These are phyloP conservation scores for Fusarium udum DNA, from an alignment of 2,329 filamentous ascomycete genomes.

Conservation along the genomic window DNA sequence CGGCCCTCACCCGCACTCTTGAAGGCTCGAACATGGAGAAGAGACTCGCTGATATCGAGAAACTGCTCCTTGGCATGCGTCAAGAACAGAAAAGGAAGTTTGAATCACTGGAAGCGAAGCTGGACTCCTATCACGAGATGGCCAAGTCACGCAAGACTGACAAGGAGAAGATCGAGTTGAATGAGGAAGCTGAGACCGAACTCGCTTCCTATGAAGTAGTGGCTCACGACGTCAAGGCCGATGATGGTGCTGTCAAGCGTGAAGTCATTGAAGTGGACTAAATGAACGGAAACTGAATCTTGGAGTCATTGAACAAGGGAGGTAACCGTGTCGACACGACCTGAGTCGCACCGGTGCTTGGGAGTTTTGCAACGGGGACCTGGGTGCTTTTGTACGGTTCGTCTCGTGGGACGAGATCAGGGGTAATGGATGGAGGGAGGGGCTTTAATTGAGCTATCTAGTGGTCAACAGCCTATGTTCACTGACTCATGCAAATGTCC, in stretches of 20 bases:
- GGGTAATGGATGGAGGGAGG: accelerated
- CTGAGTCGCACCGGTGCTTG: too few species aligned
- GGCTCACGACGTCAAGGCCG: not conserved
- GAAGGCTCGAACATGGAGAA: too few species aligned
- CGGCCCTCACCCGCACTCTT: too few species aligned
- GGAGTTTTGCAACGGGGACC: too few species aligned
- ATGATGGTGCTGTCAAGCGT: not conserved
- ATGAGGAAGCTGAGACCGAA: not conserved
- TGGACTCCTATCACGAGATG: not conserved
- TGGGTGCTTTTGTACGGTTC: too few species aligned
- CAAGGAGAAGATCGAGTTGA: not conserved
- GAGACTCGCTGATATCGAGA: too few species aligned
- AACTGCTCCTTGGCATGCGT: too few species aligned
- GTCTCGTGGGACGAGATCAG: not conserved
- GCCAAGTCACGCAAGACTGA: not conserved
- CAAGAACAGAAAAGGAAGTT: too few species aligned
- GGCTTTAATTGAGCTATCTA: not conserved
- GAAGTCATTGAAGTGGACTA: not conserved
- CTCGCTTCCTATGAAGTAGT: not conserved
- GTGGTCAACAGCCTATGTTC: not conserved
- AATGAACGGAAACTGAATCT: too few species aligned
- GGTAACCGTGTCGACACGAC: too few species aligned
- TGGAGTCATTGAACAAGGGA: too few species aligned
- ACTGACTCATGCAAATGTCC: not conserved
- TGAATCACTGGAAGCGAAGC: too few species aligned